Conservation (phyloP, 2,329 filamentous ascomycete species). For the Celoporthe dispersa region DNA sequence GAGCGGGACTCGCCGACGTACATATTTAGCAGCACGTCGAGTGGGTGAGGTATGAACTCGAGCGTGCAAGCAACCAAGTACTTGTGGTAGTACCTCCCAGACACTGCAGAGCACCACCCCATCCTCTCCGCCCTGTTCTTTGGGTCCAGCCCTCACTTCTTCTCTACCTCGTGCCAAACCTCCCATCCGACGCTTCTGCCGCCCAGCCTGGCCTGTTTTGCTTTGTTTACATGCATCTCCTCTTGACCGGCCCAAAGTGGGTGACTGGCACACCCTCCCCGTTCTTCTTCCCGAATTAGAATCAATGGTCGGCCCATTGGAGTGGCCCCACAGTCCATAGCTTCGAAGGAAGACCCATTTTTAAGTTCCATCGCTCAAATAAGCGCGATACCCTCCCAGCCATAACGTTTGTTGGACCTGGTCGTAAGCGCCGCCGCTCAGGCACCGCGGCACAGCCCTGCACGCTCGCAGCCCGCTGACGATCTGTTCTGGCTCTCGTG, state of each 20-base stretch:
- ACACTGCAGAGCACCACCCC: no score
- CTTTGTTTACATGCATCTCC: not conserved
- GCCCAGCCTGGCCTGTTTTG: not conserved
- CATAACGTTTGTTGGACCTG: not conserved
- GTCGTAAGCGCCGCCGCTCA: constrained; percentile 1
- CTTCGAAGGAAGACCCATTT: constrained; percentile 8
- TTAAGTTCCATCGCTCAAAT: not conserved
- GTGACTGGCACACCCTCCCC: not conserved
- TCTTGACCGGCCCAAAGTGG: not conserved
- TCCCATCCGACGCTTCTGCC: not conserved
- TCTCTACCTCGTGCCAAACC: not conserved
- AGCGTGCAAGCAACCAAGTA: no score
- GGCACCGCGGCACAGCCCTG: constrained; percentile 8
- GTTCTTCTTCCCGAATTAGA: constrained; percentile 4
- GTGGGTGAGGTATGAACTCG: no score
- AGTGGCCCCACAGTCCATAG: constrained; percentile 1
- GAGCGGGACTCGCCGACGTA: not conserved
- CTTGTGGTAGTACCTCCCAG: no score
- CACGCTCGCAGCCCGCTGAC: not conserved
- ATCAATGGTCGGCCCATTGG: constrained; percentile 11
- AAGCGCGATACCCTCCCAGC: not conserved
- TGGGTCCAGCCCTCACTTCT: not conserved
- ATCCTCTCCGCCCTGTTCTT: no score
- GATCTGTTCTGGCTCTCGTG: not conserved
- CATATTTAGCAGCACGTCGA: not conserved